phyloP scores from a whole-genome alignment of 2,329 filamentous ascomycete species.

The Alternaria burnsii region DNA sequence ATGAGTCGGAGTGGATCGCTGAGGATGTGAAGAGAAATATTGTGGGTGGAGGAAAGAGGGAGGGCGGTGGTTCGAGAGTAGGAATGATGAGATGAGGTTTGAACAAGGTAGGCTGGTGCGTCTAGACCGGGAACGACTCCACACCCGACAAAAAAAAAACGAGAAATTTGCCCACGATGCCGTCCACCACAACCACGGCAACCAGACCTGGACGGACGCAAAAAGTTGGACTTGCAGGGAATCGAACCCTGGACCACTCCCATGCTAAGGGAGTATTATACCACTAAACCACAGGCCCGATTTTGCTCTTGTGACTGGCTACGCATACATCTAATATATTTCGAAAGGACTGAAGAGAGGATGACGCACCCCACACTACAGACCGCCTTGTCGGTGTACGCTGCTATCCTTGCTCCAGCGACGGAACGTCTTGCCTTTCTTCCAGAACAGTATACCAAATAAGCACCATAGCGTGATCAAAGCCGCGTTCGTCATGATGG shows the following conservation, averaged over 20 bases:
- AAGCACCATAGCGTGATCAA: constrained; percentile 63
- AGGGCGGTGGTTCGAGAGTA: neutral
- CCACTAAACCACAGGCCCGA: constrained; percentile 33
- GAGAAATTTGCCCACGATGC: too few relatives aligned
- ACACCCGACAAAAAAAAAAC: too few relatives aligned
- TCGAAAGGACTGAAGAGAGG: neutral
- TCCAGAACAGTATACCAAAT: constrained; percentile 65
- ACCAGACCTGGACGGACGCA: neutral
- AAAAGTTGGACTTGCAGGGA: neutral
- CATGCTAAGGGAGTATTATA: constrained; percentile 34
- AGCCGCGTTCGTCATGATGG: constrained; percentile 68
- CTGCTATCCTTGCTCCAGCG: constrained; percentile 63
- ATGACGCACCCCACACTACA: neutral
- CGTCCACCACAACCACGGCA: neutral
- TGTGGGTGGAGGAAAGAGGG: neutral
- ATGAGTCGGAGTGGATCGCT: constrained; percentile 41
- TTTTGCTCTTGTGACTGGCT: neutral
- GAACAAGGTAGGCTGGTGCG: neutral
- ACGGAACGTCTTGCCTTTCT: constrained; percentile 66
- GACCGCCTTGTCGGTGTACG: constrained; percentile 54
- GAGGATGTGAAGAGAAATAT: constrained; percentile 20
- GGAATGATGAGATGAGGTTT: neutral
- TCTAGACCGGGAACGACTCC: too few relatives aligned
- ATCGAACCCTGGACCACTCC: constrained; percentile 23
- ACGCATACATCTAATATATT: fast-evolving